Base-by-base conservation (phyloP, 108 stramenopile species). In the Nitzschia palea region DNA sequence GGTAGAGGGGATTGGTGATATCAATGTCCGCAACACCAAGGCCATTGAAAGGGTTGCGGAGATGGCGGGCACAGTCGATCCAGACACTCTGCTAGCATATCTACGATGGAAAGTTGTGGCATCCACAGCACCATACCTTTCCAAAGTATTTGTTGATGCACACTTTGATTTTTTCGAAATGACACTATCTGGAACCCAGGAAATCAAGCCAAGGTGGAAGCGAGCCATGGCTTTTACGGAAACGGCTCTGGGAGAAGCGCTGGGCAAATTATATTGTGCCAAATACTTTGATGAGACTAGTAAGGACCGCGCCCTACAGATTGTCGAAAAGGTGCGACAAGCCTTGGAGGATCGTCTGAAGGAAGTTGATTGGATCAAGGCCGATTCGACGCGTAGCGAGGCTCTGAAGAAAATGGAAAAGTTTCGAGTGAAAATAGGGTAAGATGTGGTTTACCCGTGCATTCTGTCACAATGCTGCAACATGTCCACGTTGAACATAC, bases 361-460 rank as follows among this genome's bases (percentile, higher is more conserved):
- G 56, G 89, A 89, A 66, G 89, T 91, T 0, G 88, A 89, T n/a
- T 94, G 93, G 93, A 90, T 94, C 79, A 84, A 78, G 55, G 74
- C 85, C 3, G 86, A 85, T 6, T 60, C 62, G 23, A 94, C 93
- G 1, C 62, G 89, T 12, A 53, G 68, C 31, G 66, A 69, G 57
- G 93, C 87, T 1, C 55, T 94, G 59, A 78, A 87, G 68, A 94
- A 91, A 65, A 90, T 94, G 86, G 48, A 27, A 12, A 60, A 70
- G n/a, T 94, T 94, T 60, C 57, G 79, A 31, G 80, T 89, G 4
- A 90, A 90, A 69, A 94, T 94, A 55, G 93, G 93, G 44, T 52
- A 26, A 52, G 51, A n/a, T n/a, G n/a, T n/a, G n/a, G n/a, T n/a
- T n/a, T n/a, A n/a, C n/a, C n/a, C n/a, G n/a, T n/a, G n/a, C n/a